Base-by-base conservation (phyloP, 2,329 filamentous ascomycete species). In the Penicillium sp. region DNA sequence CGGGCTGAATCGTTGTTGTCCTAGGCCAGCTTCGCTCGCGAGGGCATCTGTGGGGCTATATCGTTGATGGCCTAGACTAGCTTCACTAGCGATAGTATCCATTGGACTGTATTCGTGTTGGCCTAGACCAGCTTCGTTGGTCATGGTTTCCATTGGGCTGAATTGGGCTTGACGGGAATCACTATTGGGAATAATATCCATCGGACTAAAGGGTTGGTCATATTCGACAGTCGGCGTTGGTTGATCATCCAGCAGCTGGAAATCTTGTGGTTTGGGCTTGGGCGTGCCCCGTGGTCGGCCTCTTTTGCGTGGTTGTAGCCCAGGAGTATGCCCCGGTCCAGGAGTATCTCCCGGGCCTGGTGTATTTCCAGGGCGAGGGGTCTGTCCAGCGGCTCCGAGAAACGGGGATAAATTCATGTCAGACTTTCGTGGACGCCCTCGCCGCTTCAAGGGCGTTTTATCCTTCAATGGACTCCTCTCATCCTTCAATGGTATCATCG, bases 381-480 rank as follows among this genome's bases (percentile, higher is more conserved):
- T 65, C 16, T 65, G 57, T 8, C 71, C 72, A 25, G 70, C 67
- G 50, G 67, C 72, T 31, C 65, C 67, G 50, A 65, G 60, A 53
- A 53, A 66, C 9, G 75, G 75, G 5, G 75, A 75, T 33, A 72
- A 70, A 61, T 72, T 72, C 39, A 66, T 64, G 48, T 71, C 70
- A 27, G 77, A 76, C 61, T 79, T 80, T 45, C 74, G 72, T 34
- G 76, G 75, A 43, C 77, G 71, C 21, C 76, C 76, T 65, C 74
- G 73, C 45, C 70, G 70, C 63, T 69, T 72, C 60, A 73, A 75
- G 1, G 78, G 76, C 0, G 77, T 76, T 29, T 70, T 68, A 21
- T 70, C 68, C n/a, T 53, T 55, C 45, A 66, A 48, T 2, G 67
- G 62, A 19, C 65, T 70, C 33, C 65, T 59, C 34, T 70, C 74